Evolutionary conservation across 2,329 filamentous ascomycete species (phyloP).

Genomic region (Fonsecaea erecta): DNA sequence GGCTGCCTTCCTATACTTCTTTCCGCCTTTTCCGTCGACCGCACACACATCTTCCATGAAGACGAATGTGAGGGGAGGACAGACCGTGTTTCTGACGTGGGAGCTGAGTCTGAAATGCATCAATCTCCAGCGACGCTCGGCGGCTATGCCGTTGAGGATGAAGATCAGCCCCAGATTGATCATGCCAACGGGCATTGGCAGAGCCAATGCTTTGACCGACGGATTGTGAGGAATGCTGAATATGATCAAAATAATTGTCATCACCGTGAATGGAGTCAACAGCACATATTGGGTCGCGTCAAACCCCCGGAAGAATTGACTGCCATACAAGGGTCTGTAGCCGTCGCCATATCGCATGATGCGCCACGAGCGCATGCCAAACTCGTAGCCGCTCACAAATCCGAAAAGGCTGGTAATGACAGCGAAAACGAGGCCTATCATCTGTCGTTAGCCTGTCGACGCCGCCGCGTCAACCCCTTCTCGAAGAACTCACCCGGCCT

Average conservation of each 20-base stretch:
- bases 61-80: conserved; percentile 66
- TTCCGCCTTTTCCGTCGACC: conserved; percentile 66
- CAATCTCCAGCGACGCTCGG: conserved; percentile 29
- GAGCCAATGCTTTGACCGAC: conserved; percentile 25
- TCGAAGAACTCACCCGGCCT: conserved; percentile 22
- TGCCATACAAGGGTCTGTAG: conserved; percentile 30
- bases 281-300: conserved; percentile 32
- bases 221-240: conserved; percentile 33
- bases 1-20: conserved; percentile 56
- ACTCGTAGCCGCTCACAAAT: conserved; percentile 18
- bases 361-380: conserved; percentile 30
- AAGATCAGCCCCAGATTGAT: conserved; percentile 29
- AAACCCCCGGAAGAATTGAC: conserved; percentile 30
- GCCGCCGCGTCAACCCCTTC: too few species aligned
- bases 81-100: conserved; percentile 61
- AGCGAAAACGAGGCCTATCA: conserved; percentile 13
- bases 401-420: too few species aligned
- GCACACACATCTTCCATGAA: conserved; percentile 70
- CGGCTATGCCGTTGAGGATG: conserved; percentile 26
- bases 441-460: background rate
- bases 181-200: conserved; percentile 39
- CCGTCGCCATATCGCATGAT: conserved; percentile 27
- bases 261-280: conserved; percentile 29
- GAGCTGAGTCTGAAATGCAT: conserved; percentile 63
- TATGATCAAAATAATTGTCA: conserved; percentile 33